Base-by-base conservation (phyloP, 2,329 filamentous ascomycete species). In the Fusarium cyanostomum region DNA sequence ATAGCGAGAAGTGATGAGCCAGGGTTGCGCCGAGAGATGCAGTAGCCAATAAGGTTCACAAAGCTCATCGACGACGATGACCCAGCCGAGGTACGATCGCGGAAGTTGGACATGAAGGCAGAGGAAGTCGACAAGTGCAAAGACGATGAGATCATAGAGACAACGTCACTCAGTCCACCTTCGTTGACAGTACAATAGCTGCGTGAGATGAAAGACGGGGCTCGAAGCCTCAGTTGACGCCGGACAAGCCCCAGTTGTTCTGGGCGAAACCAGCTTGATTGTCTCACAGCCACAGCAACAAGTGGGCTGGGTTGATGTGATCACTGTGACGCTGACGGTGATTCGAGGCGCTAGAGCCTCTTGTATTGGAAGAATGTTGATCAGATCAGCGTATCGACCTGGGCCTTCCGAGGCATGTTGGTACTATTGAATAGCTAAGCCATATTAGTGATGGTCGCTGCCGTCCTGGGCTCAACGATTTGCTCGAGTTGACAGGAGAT, bases 241-340 rank as follows among this genome's bases (percentile, higher is more conserved):
- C 28, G 27, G 28, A 31, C 38, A 37, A 50, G 39, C 26, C 26
- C 45, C 57, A 66, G 50, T 50, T 42, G 43, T 44, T 51, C 62
- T 52, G 41, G 49, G 49, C 46, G 59, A 60, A 64, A 44, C 62
- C 39, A 66, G 45, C 46, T 54, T 66, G 52, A 46, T 21, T 64
- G 63, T 67, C 54, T 67, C 63, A 60, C 59, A 64, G 55, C 63
- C 63, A 66, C 63, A 64, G 52, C 55, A 67, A 51, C 48, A 28
- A 50, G 63, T 67, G 63, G 63, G 51, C 30, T 46, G 48, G 43
- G 37, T 67, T 60, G 44, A 48, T 67, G 63, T 53, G 44, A 61
- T 57, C 51, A 64, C 63, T 66, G 63, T 67, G 63, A 66, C 63
- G 63, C 66, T 66, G 41, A 66, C 63, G 63, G 63, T 67, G 59